Evolutionary conservation across 495 filamentous ascomycete genomes (phyloP), one percentile per base, ranked within the genome.

Genomic region (Coniosporium apollinis): DNA sequence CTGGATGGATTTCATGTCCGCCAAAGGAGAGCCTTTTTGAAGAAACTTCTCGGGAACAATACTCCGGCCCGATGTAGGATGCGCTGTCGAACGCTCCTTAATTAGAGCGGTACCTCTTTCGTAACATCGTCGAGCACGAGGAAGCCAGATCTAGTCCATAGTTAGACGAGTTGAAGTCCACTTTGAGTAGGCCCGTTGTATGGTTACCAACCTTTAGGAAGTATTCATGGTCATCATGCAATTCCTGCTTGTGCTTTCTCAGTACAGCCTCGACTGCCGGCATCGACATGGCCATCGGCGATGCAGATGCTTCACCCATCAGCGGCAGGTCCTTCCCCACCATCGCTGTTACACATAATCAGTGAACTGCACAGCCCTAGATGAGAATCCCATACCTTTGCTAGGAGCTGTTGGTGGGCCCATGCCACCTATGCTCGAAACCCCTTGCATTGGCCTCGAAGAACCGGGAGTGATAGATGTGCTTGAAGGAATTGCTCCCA

Each of bases 221-320:
- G 19, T 51, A 43, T 8, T 47, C 45, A 15, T 43, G 44, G 30
- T 48, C 48, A 5, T 30, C 45, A 5, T 37, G 41, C 4, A 38
- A 30, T 32, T 48, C 38, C n/a, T 43, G 38, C 11, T 45, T 22
- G n/a, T 48, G 28, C 33, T 38, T 38, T 6, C 42, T 39, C 11
- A 48, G 39, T 5, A 46, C 29, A 5, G 17, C 28, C 17, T 48
- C 45, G 1, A 49, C 34, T 13, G 13, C 13, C 13, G 7, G 8
- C 24, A 26, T 26, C 24, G 24, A 26, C 24, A 26, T 8, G 7
- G 24, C 7, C 13, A 26, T 7, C 24, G 24, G 7, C 7, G 7
- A 8, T 26, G 13, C 24, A 7, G 24, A 13, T 26, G 24, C 24
- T 26, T 26, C 24, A 26, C n/a, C n/a, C n/a, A n/a, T n/a, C n/a